phyloP scores from a whole-genome alignment of 2,329 filamentous ascomycete species.

The Aspergillus sp. region DNA sequence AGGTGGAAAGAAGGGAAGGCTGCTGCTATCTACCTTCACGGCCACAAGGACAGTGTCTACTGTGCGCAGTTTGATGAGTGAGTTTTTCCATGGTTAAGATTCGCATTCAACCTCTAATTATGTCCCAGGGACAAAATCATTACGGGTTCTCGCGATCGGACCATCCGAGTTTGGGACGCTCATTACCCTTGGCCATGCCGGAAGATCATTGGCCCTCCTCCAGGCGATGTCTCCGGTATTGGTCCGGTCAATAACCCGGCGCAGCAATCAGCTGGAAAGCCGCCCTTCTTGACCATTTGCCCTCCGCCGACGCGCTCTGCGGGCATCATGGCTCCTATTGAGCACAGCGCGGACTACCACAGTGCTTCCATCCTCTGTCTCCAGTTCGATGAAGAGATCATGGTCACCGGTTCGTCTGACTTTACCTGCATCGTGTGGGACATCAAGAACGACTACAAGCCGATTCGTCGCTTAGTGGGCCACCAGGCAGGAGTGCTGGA shows the following conservation, averaged over 20 bases:
- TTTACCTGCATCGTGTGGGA: conserved; percentile 89
- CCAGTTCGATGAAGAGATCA: conserved; percentile 88
- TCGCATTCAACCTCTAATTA: conserved; percentile 36
- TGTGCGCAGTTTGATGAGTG: conserved; percentile 97
- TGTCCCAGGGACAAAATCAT: conserved; percentile 81
- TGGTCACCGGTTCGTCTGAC: conserved; percentile 94
- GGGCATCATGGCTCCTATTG: conserved; percentile 50
- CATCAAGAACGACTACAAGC: conserved; percentile 74
- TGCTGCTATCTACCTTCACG: conserved; percentile 83
- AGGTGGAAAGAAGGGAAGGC: conserved; percentile 81
- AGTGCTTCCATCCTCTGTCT: conserved; percentile 91
- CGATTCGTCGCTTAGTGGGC: conserved; percentile 73
- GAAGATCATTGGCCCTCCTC: conserved; percentile 79
- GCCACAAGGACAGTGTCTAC: conserved; percentile 94
- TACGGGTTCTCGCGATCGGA: conserved; percentile 92
- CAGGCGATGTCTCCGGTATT: conserved; percentile 47
- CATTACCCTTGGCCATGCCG: conserved; percentile 76
- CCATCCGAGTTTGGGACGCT: conserved; percentile 95
- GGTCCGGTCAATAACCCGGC: conserved; percentile 52
- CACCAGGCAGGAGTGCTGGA: conserved; percentile 91
- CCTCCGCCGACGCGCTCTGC: conserved; percentile 55
- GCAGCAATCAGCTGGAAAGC: conserved; percentile 41
- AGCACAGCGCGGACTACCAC: conserved; percentile 63
- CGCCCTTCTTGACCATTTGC: conserved; percentile 52
- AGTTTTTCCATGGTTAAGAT: conserved; percentile 34